Evolutionary conservation across 1,139 yeast genomes (phyloP).

Genomic region (Yamadazyma triangularis): DNA sequence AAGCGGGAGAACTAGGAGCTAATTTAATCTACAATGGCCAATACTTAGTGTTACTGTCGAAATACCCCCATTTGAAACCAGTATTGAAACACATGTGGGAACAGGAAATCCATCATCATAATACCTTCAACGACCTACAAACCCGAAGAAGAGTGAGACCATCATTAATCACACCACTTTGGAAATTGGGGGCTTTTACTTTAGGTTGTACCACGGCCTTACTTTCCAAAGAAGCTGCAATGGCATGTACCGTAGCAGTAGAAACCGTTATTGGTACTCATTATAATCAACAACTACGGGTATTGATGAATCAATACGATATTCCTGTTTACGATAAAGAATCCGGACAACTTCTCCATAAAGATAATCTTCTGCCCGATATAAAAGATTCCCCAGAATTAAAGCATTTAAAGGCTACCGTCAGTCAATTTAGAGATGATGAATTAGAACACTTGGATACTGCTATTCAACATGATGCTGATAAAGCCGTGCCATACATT

Average conservation of each 20-base stretch:
- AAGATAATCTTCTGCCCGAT: neutral
- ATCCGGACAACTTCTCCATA: conserved; percentile 29
- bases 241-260: conserved; percentile 99
- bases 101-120: conserved; percentile 88
- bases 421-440: conserved; percentile 84
- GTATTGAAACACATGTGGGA: conserved; percentile 96
- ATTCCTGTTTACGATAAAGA: conserved; percentile 42
- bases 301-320: conserved; percentile 57
- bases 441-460: conserved; percentile 94
- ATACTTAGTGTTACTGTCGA: conserved; percentile 66
- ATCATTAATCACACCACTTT: conserved; percentile 80
- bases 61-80: conserved; percentile 66
- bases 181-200: conserved; percentile 88
- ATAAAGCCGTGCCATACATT: conserved; percentile 88
- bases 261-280: conserved; percentile 98
- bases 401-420: conserved; percentile 50
- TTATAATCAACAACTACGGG: conserved; percentile 84
- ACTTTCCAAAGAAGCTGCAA: conserved; percentile 91
- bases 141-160: conserved; percentile 81
- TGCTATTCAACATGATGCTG: conserved; percentile 88
- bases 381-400: conserved; percentile 49
- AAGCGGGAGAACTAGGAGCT: conserved; percentile 99
- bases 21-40: conserved; percentile 92
- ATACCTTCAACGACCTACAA: conserved; percentile 77
- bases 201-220: conserved; percentile 87